Percentiles rank a stretch among this genome's conserved stretches.
phyloP scores from a whole-genome alignment of 805 yeast species.

The Kodamaea jinghongensis region DNA sequence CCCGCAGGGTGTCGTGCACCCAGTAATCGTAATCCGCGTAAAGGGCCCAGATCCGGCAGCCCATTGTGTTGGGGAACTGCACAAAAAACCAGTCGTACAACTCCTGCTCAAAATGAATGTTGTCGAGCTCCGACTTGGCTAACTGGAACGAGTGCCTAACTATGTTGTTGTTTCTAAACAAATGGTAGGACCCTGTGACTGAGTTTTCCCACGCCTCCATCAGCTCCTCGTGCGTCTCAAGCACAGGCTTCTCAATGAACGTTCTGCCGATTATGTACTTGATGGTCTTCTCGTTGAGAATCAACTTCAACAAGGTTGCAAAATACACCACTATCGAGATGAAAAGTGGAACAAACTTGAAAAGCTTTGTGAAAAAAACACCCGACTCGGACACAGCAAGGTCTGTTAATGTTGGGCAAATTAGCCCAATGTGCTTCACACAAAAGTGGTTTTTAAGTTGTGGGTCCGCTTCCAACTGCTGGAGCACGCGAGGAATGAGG shows the following conservation, averaged over 20 bases:
- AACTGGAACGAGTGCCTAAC: constrained; percentile 54
- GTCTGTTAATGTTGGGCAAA: constrained; percentile 69
- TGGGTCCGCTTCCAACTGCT: constrained; percentile 21
- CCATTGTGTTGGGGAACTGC: constrained; percentile 19
- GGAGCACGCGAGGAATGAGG: constrained; percentile 53
- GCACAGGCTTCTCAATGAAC: constrained; percentile 26
- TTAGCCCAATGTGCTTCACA: constrained; percentile 51
- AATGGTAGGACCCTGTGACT: constrained; percentile 38
- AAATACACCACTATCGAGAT: constrained; percentile 28
- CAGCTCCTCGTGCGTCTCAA: constrained; percentile 17
- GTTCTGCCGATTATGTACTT: constrained; percentile 19
- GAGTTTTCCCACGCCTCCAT: constrained; percentile 35
- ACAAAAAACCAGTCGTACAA: constrained; percentile 50
- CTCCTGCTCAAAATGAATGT: constrained; percentile 44
- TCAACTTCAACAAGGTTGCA: constrained; percentile 27
- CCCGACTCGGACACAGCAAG: constrained; percentile 48
- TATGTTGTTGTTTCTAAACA: constrained; percentile 42
- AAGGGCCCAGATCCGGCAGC: constrained; percentile 48
- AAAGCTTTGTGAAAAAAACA: constrained; percentile 21
- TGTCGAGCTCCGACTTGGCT: constrained; percentile 58
- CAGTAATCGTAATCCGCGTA: constrained; percentile 65
- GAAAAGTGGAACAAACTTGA: constrained; percentile 34
- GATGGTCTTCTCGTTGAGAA: constrained; percentile 24
- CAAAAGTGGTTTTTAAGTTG: constrained; percentile 22
- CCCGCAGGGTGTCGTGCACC: constrained; percentile 55